Conservation (phyloP, 2,329 filamentous ascomycete genomes). For the Trichoderma sp. region DNA sequence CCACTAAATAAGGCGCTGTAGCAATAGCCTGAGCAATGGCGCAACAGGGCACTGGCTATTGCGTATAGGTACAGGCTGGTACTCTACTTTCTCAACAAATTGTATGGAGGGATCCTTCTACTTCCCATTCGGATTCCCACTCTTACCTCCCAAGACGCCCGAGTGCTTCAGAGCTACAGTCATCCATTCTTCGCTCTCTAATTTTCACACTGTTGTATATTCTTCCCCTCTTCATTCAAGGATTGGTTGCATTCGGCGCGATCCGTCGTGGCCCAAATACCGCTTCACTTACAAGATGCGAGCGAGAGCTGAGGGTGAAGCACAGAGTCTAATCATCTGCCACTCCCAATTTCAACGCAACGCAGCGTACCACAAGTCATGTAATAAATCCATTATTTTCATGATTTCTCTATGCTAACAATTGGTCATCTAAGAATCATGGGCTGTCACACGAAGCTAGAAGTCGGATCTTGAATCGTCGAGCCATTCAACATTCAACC, state of each 20-base stretch:
- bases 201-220: background rate
- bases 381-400: background rate
- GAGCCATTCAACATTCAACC: background rate
- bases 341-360: background rate
- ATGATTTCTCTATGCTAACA: background rate
- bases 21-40: background rate
- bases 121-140: background rate
- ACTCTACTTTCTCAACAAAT: too few relatives aligned
- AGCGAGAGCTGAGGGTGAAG: background rate
- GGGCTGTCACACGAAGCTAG: background rate
- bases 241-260: background rate
- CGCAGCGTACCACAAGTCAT: background rate
- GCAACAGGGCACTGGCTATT: background rate
- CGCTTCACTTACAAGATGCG: background rate
- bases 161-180: background rate
- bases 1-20: background rate
- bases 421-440: background rate
- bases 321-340: background rate
- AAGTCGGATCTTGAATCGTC: background rate
- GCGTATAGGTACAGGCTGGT: too few relatives aligned
- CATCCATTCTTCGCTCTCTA: background rate
- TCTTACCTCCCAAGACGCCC: background rate
- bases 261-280: background rate
- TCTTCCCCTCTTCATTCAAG: background rate
- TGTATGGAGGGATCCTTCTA: too few relatives aligned